Percentiles rank a stretch among this genome's conserved stretches.
Conservation (phyloP, 2,329 filamentous ascomycete species). For the Claviceps sp. region DNA sequence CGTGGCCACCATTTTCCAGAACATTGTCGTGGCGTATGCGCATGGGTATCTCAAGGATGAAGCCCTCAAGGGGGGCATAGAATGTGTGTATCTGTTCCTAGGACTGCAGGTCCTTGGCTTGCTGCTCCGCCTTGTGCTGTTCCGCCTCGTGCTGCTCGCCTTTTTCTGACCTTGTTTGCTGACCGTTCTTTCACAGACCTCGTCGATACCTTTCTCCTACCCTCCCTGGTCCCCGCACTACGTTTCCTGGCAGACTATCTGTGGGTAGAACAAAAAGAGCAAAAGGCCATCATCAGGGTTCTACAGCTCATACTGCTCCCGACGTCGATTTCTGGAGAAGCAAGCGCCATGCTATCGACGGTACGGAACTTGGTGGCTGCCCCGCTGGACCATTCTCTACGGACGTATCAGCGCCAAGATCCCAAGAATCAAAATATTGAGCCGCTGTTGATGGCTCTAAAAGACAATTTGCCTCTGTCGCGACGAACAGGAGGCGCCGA, state of each 20-base stretch:
- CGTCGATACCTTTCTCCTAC: constrained; percentile 68
- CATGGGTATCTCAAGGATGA: constrained; percentile 53
- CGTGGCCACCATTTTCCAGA: constrained; percentile 63
- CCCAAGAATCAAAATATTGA: constrained; percentile 57
- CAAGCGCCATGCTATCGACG: constrained; percentile 54
- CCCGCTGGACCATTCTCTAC: constrained; percentile 53
- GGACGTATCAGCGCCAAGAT: constrained; percentile 51
- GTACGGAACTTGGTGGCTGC: constrained; percentile 61
- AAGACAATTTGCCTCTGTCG: constrained; percentile 42
- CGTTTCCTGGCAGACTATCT: constrained; percentile 59
- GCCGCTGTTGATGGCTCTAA: constrained; percentile 52
- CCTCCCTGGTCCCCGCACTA: constrained; percentile 61
- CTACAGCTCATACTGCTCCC: constrained; percentile 61
- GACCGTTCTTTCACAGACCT: constrained; percentile 37
- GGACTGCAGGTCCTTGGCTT: too few relatives aligned
- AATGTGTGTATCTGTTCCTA: constrained; percentile 40
- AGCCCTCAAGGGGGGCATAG: constrained; percentile 58
- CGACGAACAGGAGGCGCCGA: constrained; percentile 50
- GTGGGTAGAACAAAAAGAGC: constrained; percentile 51
- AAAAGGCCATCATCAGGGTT: constrained; percentile 56
- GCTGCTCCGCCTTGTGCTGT: background rate
- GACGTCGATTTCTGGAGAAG: constrained; percentile 57
- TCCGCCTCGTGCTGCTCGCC: background rate
- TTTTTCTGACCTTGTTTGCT: background rate
- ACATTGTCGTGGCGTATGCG: constrained; percentile 59